Evolutionary conservation across 352 stramenopile genomes (phyloP), one percentile per base, ranked within the genome.

Genomic region (Saprolegnia diclina): DNA sequence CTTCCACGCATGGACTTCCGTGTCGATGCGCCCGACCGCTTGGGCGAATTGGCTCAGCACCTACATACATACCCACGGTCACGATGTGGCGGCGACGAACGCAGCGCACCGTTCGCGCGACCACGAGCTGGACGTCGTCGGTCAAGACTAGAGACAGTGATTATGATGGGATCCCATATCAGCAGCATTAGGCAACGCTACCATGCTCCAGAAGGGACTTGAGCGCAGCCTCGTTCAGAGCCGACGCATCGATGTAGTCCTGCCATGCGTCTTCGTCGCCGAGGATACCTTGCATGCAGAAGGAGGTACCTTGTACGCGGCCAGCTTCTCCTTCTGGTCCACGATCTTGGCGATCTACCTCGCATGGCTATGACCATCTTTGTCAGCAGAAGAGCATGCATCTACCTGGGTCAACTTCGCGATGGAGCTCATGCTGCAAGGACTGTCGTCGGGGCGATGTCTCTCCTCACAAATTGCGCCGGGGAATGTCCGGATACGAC

Each of bases 251-350:
- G 29, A 92, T 29, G 21, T 89, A 69, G 24, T 73, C 74, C 80
- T 88, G 56, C 16, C 29, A 35, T 35, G 29, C 29, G 5, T 35
- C 29, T 2, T 35, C 29, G 29, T 35, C 55, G 11, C 53, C 37
- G n/a, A 32, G 42, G 18, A n/a, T n/a, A 59, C 13, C 19, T 59
- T 16, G 24, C 4, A 16, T 24, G 45, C 29, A 38, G 18, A 5
- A 48, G 18, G 62, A 24, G 18, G 22, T 22, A 81, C 81, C 81
- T 94, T 94, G 79, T 94, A 94, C 2, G 73, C 74, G 14, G 56
- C 70, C 0, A 84, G 83, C 68, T 92, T 92, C 59, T 90, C 81
- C 72, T 92, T 92, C 56, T 91, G 82, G 63, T 94, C 82, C 40
- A 76, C 67, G 22, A 91, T 77, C 46, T 74, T 77, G 32, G 77